These are phyloP conservation scores for Phycomyces blakesleeanus DNA, from an alignment of 192 early-diverging fungal genomes.

Conservation along the genomic window DNA sequence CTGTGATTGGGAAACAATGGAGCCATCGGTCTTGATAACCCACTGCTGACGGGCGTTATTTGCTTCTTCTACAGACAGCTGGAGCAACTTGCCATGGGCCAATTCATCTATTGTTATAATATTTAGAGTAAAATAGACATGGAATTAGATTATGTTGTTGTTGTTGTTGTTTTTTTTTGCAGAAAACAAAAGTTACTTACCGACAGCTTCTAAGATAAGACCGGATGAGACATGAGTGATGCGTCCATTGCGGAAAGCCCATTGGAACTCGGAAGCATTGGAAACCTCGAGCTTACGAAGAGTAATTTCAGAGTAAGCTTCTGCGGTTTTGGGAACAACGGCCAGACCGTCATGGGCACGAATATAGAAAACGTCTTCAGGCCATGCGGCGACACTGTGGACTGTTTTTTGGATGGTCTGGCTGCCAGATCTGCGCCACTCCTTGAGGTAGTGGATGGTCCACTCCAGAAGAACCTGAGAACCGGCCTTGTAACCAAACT, in stretches of 20 bases:
- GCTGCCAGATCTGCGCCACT: constrained; percentile 15
- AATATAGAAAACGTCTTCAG: constrained; percentile 22
- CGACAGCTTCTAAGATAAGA: constrained; percentile 20
- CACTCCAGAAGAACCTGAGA: constrained; percentile 20
- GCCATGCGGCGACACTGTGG: constrained; percentile 19
- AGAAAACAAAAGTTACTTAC: too few relatives aligned
- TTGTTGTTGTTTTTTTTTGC: too few relatives aligned
- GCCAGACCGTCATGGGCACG: constrained; percentile 12
- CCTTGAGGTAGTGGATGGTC: constrained; percentile 18
- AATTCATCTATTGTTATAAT: constrained; percentile 3
- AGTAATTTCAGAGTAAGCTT: constrained; percentile 11
- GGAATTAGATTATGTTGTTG: too few relatives aligned
- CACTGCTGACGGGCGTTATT: constrained; percentile 13
- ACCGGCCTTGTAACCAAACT: constrained; percentile 10
- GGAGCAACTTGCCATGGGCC: constrained; percentile 13
- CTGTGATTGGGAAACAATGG: constrained; percentile 13
- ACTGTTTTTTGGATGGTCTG: constrained; percentile 1
- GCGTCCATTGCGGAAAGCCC: constrained; percentile 21
- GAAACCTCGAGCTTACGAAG: constrained; percentile 9
- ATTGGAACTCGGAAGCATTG: constrained; percentile 12
- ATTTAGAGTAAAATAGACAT: too few relatives aligned
- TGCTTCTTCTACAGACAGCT: constrained; percentile 6
- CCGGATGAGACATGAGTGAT: constrained; percentile 27
- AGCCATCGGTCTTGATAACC: constrained; percentile 25
- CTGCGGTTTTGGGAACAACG: constrained; percentile 13